phyloP scores from a whole-genome alignment of 805 yeast genomes.

The Saturnispora gosingensis region DNA sequence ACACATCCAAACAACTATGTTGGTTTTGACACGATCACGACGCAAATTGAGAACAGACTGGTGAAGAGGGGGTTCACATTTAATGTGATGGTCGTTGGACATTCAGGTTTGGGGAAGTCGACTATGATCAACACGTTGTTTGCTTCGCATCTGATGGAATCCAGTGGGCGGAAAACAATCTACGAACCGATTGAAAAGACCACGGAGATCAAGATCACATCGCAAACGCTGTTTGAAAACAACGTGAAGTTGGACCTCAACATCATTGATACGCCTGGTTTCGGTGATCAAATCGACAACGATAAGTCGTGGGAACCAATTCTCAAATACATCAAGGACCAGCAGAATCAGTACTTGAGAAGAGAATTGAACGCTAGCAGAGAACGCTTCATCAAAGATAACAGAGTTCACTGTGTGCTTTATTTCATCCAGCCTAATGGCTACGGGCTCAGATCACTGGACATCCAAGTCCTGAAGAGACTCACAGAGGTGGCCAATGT shows the following conservation, averaged over 20 bases:
- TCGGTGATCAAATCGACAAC: constrained; percentile 93
- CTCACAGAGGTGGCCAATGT: constrained; percentile 87
- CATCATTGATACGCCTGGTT: constrained; percentile 95
- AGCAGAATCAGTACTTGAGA: constrained; percentile 82
- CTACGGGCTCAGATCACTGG: constrained; percentile 76
- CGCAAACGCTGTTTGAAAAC: constrained; percentile 72
- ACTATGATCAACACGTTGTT: constrained; percentile 87
- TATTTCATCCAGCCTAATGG: constrained; percentile 88
- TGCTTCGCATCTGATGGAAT: constrained; percentile 65
- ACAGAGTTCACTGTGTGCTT: constrained; percentile 88
- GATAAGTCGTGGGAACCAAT: constrained; percentile 96
- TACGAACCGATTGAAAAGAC: constrained; percentile 76
- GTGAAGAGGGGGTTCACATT: constrained; percentile 90
- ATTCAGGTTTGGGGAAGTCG: constrained; percentile 90
- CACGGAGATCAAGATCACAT: constrained; percentile 66
- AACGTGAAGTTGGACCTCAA: constrained; percentile 79
- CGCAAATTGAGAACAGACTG: constrained; percentile 87
- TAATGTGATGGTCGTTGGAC: constrained; percentile 89
- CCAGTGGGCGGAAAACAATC: constrained; percentile 61
- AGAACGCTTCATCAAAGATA: constrained; percentile 70
- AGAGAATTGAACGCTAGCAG: constrained; percentile 93
- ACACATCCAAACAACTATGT: constrained; percentile 69
- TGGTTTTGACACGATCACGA: constrained; percentile 93
- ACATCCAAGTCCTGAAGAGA: constrained; percentile 72
- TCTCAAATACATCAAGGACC: constrained; percentile 89